A percentile compares a stretch with the other conserved stretches of the same genome.
phyloP scores from a whole-genome alignment of 2,329 filamentous ascomycete genomes.

The Fusarium dlaminii region DNA sequence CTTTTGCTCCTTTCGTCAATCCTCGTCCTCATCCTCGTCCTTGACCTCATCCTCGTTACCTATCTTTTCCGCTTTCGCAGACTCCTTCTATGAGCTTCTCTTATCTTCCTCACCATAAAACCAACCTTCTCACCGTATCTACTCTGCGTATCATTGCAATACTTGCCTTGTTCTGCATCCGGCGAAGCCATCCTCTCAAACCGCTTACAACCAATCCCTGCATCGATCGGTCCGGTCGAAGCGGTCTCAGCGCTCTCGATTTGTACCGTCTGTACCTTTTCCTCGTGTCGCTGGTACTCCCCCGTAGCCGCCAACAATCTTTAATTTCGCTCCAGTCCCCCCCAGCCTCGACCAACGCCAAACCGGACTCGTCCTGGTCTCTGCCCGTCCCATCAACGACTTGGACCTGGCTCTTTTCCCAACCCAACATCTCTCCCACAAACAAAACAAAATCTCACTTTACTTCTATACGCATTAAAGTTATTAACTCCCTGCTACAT shows the following conservation, averaged over 20 bases:
- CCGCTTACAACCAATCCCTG: conserved; percentile 32
- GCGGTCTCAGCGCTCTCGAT: conserved; percentile 26
- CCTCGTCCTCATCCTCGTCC: background rate
- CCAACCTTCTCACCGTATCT: conserved; percentile 26
- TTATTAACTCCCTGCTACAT: conserved; percentile 21
- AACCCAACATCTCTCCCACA: conserved; percentile 37
- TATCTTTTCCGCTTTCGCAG: conserved; percentile 27
- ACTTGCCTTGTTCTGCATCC: conserved; percentile 28
- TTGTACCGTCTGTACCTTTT: conserved; percentile 30
- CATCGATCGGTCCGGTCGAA: conserved; percentile 27
- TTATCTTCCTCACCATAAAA: conserved; percentile 29
- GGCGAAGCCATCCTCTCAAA: conserved; percentile 32
- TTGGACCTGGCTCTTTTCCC: conserved; percentile 33
- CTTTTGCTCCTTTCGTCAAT: conserved; percentile 18
- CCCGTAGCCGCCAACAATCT: conserved; percentile 38
- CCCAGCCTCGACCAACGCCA: conserved; percentile 40
- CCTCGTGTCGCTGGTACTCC: conserved; percentile 25
- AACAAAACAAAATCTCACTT: conserved; percentile 33
- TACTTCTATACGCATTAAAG: conserved; percentile 28
- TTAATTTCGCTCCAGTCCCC: conserved; percentile 42
- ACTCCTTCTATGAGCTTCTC: conserved; percentile 23
- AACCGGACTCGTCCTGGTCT: conserved; percentile 37
- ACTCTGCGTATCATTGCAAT: conserved; percentile 19
- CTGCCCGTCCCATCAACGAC: conserved; percentile 26
- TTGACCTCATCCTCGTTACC: background rate